Conservation (phyloP, 2,329 filamentous ascomycete genomes). For the Neopestalotiopsis clavispora region DNA sequence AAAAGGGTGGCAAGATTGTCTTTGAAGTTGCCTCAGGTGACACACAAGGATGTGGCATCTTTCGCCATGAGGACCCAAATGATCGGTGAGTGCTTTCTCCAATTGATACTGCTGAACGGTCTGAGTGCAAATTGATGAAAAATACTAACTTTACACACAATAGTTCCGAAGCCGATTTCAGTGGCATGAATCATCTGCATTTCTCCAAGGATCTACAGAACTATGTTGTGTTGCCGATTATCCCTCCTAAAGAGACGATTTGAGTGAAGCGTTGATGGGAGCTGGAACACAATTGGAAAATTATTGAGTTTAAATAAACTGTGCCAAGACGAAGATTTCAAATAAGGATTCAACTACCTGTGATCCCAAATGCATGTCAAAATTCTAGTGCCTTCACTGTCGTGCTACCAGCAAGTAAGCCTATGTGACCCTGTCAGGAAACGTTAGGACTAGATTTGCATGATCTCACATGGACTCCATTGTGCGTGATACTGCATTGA, state of each 20-base stretch:
- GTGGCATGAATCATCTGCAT: not conserved
- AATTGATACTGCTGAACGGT: not conserved
- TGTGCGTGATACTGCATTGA: no score
- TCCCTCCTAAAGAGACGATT: not conserved
- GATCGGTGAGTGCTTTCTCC: conserved; percentile 39
- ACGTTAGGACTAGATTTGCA: no score
- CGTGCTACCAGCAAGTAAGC: no score
- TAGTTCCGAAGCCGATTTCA: not conserved
- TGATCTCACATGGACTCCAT: no score
- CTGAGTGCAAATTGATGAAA: not conserved
- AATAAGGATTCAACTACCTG: no score
- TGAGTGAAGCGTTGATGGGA: no score
- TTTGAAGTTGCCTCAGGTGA: conserved; percentile 53
- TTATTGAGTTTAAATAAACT: no score
- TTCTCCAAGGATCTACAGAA: not conserved
- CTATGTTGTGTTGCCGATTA: not conserved
- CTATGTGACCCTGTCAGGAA: no score
- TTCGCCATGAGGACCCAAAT: conserved; percentile 46
- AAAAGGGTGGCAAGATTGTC: conserved; percentile 49
- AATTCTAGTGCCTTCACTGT: no score
- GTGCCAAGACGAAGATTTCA: no score
- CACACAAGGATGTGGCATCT: conserved; percentile 57
- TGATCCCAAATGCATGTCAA: no score
- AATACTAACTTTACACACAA: not conserved
- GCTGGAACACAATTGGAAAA: no score